Percentiles rank a stretch among this genome's conserved stretches.
phyloP scores from a whole-genome alignment of 2,329 filamentous ascomycete species.

The Fusarium tanahbumbuense region DNA sequence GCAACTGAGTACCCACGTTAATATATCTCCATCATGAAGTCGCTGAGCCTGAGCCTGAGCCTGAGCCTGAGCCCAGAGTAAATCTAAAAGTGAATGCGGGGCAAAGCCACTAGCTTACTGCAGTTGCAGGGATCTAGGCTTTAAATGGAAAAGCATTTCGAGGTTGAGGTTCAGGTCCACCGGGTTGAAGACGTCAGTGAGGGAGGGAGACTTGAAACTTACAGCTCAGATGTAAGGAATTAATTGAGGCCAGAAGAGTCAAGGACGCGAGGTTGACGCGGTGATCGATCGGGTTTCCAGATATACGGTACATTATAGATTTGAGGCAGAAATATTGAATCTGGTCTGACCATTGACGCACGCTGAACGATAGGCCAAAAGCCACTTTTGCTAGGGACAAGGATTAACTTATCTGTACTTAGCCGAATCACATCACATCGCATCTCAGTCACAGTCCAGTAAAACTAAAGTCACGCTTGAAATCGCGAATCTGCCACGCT shows the following conservation, averaged over 20 bases:
- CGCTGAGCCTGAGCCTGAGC: background rate
- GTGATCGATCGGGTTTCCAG: background rate
- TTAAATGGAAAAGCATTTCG: constrained; percentile 30
- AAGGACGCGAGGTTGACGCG: background rate
- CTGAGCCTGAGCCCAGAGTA: background rate
- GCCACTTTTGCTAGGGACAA: constrained; percentile 29
- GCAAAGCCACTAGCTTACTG: constrained; percentile 19
- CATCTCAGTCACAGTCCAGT: background rate
- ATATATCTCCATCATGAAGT: constrained; percentile 4
- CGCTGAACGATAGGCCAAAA: constrained; percentile 19
- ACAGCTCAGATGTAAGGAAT: constrained; percentile 25
- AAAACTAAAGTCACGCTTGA: constrained; percentile 15
- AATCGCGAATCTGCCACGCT: constrained; percentile 34
- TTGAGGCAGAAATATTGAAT: constrained; percentile 25
- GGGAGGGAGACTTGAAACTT: constrained; percentile 39
- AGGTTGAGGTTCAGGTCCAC: constrained; percentile 24
- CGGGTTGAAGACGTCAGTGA: constrained; percentile 35
- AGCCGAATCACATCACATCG: constrained; percentile 16
- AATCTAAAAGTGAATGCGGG: constrained; percentile 32
- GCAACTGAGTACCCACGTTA: constrained; percentile 13
- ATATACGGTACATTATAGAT: background rate
- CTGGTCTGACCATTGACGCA: constrained; percentile 33
- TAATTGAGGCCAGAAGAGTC: constrained; percentile 3
- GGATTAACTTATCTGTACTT: background rate
- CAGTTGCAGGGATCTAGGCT: constrained; percentile 8